A percentile compares a stretch with the other conserved stretches of the same genome.
Evolutionary conservation across 257 asterid species (phyloP).

Genomic region (Fraxinus excelsior): DNA sequence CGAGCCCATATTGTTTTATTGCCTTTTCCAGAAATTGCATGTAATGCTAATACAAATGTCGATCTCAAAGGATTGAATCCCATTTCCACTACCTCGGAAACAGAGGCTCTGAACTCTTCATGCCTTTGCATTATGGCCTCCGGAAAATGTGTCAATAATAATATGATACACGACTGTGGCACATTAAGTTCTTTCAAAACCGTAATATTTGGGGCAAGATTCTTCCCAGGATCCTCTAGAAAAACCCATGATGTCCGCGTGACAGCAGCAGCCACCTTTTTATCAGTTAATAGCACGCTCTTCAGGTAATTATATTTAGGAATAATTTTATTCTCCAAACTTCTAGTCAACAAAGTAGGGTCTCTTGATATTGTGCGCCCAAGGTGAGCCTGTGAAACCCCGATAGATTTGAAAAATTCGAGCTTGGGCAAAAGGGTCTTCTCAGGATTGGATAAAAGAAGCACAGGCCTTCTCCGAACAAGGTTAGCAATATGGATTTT

Average conservation of each 20-base stretch:
- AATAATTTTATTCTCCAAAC: slow-evolving; percentile 9
- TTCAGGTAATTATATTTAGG: slow-evolving; percentile 1
- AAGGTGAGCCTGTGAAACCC: background rate
- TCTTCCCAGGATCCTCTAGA: background rate
- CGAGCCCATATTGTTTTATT: slow-evolving; percentile 6
- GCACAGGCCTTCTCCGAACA: slow-evolving; percentile 17
- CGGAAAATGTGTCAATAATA: background rate
- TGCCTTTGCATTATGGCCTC: background rate
- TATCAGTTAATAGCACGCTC: background rate
- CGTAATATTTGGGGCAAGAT: slow-evolving; percentile 15
- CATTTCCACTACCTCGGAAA: slow-evolving; percentile 21
- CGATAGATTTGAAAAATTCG: slow-evolving; percentile 11
- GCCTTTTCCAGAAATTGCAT: slow-evolving; percentile 15
- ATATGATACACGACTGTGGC: background rate
- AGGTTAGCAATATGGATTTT: slow-evolving; percentile 11
- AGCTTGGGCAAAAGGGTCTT: slow-evolving; percentile 27
- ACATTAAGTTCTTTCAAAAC: slow-evolving; percentile 9
- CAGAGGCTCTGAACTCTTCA: slow-evolving; percentile 6
- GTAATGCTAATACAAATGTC: slow-evolving; percentile 21
- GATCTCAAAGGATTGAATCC: slow-evolving; percentile 28
- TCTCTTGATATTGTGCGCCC: background rate
- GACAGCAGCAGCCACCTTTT: background rate
- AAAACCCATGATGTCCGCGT: background rate
- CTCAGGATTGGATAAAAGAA: slow-evolving; percentile 23
- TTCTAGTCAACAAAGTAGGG: background rate